Evolutionary conservation across 352 stramenopile species (phyloP).

Genomic region (Pythium apleroticum): DNA sequence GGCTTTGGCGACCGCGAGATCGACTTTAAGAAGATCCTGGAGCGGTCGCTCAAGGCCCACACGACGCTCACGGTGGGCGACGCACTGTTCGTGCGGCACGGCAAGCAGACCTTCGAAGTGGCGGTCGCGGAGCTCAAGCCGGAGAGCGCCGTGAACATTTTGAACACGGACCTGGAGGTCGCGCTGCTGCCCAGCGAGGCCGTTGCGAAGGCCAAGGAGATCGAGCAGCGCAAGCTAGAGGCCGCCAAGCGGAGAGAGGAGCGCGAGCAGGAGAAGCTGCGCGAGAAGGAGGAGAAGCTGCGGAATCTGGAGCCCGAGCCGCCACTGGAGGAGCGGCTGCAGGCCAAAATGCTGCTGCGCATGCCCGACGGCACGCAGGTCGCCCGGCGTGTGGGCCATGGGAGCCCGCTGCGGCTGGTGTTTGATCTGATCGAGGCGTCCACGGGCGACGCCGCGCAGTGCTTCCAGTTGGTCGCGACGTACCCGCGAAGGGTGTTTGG

Average conservation of each 20-base stretch:
- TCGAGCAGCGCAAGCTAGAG: slow-evolving; percentile 23
- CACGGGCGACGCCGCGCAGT: slow-evolving; percentile 40
- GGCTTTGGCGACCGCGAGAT: slow-evolving; percentile 78
- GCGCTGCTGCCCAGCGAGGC: slow-evolving; percentile 72
- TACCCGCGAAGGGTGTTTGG: slow-evolving; percentile 66
- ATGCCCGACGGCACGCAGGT: slow-evolving; percentile 46
- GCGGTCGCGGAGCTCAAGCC: slow-evolving; percentile 58
- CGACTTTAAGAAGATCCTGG: slow-evolving; percentile 81
- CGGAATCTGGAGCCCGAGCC: slow-evolving; percentile 39
- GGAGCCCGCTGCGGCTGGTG: slow-evolving; percentile 32
- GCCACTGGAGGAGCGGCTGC: slow-evolving; percentile 34
- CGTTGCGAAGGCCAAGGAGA: slow-evolving; percentile 39
- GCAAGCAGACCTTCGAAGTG: slow-evolving; percentile 75
- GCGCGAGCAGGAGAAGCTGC: slow-evolving; percentile 39
- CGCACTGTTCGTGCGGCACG: slow-evolving; percentile 73
- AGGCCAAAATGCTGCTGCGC: slow-evolving; percentile 51
- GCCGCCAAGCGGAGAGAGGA: slow-evolving; percentile 34
- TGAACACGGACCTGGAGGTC: slow-evolving; percentile 85
- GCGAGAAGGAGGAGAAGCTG: slow-evolving; percentile 41
- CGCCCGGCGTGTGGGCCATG: slow-evolving; percentile 48
- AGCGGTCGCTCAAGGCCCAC: slow-evolving; percentile 68
- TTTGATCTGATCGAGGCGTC: slow-evolving; percentile 58
- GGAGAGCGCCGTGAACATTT: slow-evolving; percentile 56
- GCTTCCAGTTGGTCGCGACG: slow-evolving; percentile 54
- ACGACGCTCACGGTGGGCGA: slow-evolving; percentile 79